Evolutionary conservation across 768 basidiomycete genomes (phyloP).

Genomic region (Pleurotus salmoneostramineus): DNA sequence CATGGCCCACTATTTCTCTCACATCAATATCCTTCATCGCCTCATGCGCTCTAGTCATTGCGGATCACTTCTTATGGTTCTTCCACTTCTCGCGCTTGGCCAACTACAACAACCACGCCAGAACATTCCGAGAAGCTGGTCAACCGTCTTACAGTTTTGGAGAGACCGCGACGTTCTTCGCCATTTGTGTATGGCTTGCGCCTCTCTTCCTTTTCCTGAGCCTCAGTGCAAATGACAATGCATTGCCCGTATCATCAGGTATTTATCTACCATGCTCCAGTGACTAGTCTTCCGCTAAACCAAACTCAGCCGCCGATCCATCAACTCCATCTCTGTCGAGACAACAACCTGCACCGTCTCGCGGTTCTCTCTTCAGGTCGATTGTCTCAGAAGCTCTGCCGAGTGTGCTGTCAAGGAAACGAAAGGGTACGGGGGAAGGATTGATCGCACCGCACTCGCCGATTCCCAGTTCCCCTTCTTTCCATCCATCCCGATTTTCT

Average conservation of each 20-base stretch:
- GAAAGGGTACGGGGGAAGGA: slow-evolving; percentile 57
- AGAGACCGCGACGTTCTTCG: slow-evolving; percentile 83
- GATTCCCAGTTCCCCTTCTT: slow-evolving; percentile 1
- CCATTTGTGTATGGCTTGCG: slow-evolving; percentile 80
- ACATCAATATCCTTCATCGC: slow-evolving; percentile 79
- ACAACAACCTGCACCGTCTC: slow-evolving; percentile 20
- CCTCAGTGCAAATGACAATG: slow-evolving; percentile 95
- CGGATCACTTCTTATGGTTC: slow-evolving; percentile 96
- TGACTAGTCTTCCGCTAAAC: neutral
- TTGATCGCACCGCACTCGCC: slow-evolving; percentile 67
- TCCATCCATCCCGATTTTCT: slow-evolving; percentile 12
- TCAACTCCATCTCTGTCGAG: slow-evolving; percentile 33
- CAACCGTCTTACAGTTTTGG: slow-evolving; percentile 38
- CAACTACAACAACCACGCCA: slow-evolving; percentile 55
- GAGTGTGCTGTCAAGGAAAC: slow-evolving; percentile 34
- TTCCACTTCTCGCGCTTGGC: slow-evolving; percentile 82
- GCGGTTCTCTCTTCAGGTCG: slow-evolving; percentile 66
- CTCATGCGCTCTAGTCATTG: slow-evolving; percentile 81
- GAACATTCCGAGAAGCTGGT: slow-evolving; percentile 38
- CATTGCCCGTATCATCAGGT: slow-evolving; percentile 74
- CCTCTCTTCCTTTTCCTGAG: slow-evolving; percentile 95
- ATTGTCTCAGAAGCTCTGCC: slow-evolving; percentile 49
- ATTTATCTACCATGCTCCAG: neutral
- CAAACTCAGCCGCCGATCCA: slow-evolving; percentile 24
- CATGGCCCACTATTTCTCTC: slow-evolving; percentile 93